Evolutionary conservation across 2,329 filamentous ascomycete species (phyloP).

Genomic region (Paradendryphiella salina): DNA sequence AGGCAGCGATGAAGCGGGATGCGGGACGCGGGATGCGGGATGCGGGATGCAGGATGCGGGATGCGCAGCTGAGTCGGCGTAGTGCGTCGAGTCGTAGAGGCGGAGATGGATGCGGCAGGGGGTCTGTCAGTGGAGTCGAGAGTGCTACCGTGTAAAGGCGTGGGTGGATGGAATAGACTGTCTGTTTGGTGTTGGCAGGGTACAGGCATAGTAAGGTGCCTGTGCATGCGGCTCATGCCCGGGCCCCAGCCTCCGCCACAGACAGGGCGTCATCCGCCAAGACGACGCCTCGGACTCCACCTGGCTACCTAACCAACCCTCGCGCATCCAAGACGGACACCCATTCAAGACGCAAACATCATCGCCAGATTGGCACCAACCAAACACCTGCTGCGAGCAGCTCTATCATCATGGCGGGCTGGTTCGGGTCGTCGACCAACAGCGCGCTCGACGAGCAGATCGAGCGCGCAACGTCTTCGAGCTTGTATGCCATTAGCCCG

Average conservation of each 20-base stretch:
- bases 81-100: neutral
- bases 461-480: constrained; percentile 91
- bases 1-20: constrained; percentile 7
- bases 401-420: constrained; percentile 75
- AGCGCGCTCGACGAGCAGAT: constrained; percentile 96
- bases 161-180: neutral
- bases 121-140: neutral
- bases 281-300: constrained; percentile 7
- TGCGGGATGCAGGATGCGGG: constrained; percentile 12
- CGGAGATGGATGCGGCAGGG: neutral
- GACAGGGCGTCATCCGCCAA: constrained; percentile 18
- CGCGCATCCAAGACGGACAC: neutral
- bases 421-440: constrained; percentile 83
- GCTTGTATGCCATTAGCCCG: constrained; percentile 64
- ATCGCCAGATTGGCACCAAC: neutral
- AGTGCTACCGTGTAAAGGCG: neutral
- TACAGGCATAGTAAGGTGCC: constrained; percentile 6
- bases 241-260: constrained; percentile 4
- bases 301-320: constrained; percentile 16
- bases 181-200: constrained; percentile 8
- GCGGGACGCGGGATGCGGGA: constrained; percentile 11
- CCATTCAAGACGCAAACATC: neutral
- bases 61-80: constrained; percentile 11
- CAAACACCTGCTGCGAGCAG: neutral
- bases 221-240: constrained; percentile 13